A percentile compares a stretch with the other conserved stretches of the same genome.
These are phyloP conservation scores for Talaromyces amestolkiae DNA, from an alignment of 2,329 filamentous ascomycete genomes.

Conservation along the genomic window DNA sequence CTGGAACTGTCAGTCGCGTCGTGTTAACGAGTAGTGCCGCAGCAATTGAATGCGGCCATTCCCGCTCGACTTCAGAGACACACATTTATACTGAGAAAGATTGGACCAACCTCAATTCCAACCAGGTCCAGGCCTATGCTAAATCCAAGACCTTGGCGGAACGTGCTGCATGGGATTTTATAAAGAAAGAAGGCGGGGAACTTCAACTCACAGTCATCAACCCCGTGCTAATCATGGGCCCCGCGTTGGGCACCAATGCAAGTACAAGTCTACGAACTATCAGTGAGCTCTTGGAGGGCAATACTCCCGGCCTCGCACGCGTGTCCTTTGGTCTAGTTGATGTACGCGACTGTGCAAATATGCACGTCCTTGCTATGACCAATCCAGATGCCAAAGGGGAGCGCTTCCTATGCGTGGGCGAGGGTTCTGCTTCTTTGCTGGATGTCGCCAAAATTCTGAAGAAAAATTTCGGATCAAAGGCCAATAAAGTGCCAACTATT, in stretches of 20 bases:
- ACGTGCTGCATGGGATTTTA: constrained; percentile 35
- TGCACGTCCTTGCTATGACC: constrained; percentile 13
- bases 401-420: constrained; percentile 14
- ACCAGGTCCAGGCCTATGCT: constrained; percentile 26
- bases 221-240: constrained; percentile 32
- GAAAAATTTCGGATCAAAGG: constrained; percentile 9
- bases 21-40: constrained; percentile 15
- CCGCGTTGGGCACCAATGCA: constrained; percentile 26
- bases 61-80: not conserved
- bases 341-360: constrained; percentile 14
- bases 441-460: constrained; percentile 10
- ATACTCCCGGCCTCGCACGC: constrained; percentile 28
- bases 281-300: constrained; percentile 30
- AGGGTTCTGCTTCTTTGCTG: constrained; percentile 2
- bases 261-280: constrained; percentile 27
- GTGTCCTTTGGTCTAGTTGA: constrained; percentile 16
- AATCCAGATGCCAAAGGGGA: constrained; percentile 7
- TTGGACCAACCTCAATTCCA: constrained; percentile 28
- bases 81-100: constrained; percentile 32
- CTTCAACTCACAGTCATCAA: constrained; percentile 32
- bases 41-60: not conserved
- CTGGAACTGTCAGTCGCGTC: not conserved
- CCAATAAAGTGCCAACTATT: constrained; percentile 7
- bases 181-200: constrained; percentile 26
- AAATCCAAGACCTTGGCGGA: constrained; percentile 38